Evolutionary conservation across 164 flowering plant genomes (phyloP), one percentile per base, ranked within the genome.

Genomic region (Amborella trichopoda): DNA sequence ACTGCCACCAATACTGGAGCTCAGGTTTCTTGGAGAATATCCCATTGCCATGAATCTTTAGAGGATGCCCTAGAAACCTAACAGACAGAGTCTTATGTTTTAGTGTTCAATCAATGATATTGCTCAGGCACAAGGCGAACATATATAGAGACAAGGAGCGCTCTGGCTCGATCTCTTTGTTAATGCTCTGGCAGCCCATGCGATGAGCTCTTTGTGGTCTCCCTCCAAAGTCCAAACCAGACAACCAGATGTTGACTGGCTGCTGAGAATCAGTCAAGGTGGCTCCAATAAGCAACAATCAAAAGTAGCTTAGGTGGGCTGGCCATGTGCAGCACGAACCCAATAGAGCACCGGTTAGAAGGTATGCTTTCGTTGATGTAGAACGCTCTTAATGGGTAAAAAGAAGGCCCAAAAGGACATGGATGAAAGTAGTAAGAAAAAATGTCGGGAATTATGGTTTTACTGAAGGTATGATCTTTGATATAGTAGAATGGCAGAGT

Each of bases 171-270:
- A 50, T 51, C 51, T 54, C 58, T 23, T 54, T 52, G 4, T 36
- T 50, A 3, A 54, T 49, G n/a, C 57, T 17, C 32, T 58, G 16
- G 25, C 6, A 1, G 56, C 51, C 8, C 46, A 22, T 4, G 24
- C 51, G 14, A 50, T 55, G 62, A 36, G 44, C 28, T 34, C 45
- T 11, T 13, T 50, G 3, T 1, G 12, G 18, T 2, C 37, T 27
- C 46, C 57, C 67, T 0, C 26, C 3, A n/a, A n/a, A n/a, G n/a
- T n/a, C n/a, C n/a, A 0, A 66, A 64, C 4, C 66, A 55, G 44
- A 39, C 4, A 2, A 76, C 76, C 11, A 53, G 46, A 5, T 80
- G 72, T 57, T 27, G 59, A 39, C 1, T 79, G 28, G 67, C 73
- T 1, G 36, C 23, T 34, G 56, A 66, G 26, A 53, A 62, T 55